These are phyloP conservation scores for Tylopilus balloui DNA, from an alignment of 768 basidiomycete genomes.

Conservation along the genomic window DNA sequence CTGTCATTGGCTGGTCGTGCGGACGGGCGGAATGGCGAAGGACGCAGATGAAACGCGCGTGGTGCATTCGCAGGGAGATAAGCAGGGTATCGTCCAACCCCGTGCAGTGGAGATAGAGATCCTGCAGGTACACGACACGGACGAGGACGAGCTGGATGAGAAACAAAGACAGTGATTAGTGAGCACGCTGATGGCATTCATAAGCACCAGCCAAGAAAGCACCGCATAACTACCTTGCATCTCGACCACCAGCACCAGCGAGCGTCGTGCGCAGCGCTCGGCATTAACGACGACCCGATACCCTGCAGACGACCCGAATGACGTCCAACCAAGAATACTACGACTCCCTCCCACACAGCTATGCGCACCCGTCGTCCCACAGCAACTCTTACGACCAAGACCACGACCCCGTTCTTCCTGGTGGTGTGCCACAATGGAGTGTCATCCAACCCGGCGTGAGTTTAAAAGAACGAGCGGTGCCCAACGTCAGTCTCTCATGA, in stretches of 20 bases:
- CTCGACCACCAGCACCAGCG: slow-evolving; percentile 6
- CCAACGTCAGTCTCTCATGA: slow-evolving; percentile 30
- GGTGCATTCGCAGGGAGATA: background rate
- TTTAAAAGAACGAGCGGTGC: slow-evolving; percentile 30
- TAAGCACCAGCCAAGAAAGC: background rate
- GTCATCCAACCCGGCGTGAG: slow-evolving; percentile 14
- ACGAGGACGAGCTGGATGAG: no score
- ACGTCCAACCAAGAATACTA: slow-evolving; percentile 27
- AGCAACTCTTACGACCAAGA: slow-evolving; percentile 22
- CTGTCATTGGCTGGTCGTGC: background rate
- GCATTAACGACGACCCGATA: slow-evolving; percentile 7
- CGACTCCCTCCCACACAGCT: slow-evolving; percentile 9
- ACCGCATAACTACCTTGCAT: background rate
- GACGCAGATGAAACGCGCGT: background rate
- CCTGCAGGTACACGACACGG: no score
- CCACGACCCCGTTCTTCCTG: slow-evolving; percentile 26
- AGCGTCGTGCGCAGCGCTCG: background rate
- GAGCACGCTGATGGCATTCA: no score
- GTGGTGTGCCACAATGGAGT: slow-evolving; percentile 25
- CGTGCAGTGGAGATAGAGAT: background rate
- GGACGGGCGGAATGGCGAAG: slow-evolving; percentile 9
- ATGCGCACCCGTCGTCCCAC: slow-evolving; percentile 13
- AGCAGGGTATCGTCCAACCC: background rate
- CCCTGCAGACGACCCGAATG: slow-evolving; percentile 17
- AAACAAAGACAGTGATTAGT: no score